phyloP scores from a whole-genome alignment of 805 yeast genomes.

The Brettanomyces anomalus region DNA sequence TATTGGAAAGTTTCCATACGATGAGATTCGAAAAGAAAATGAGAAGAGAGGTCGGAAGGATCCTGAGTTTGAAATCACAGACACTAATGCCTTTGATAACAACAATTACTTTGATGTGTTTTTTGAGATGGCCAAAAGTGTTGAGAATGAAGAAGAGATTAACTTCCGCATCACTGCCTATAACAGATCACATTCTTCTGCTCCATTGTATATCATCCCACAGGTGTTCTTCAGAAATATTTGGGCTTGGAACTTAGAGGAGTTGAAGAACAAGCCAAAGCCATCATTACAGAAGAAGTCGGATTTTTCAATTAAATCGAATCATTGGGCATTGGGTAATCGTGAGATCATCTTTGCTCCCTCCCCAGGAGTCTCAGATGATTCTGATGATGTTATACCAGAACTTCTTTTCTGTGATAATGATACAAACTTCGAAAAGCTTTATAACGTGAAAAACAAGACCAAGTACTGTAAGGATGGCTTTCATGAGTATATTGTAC shows the following conservation, averaged over 20 bases:
- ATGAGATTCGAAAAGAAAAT: conserved; percentile 60
- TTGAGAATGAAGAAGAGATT: conserved; percentile 70
- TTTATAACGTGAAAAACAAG: conserved; percentile 58
- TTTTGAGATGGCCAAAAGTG: conserved; percentile 84
- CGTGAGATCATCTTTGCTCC: conserved; percentile 68
- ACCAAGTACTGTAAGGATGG: conserved; percentile 73
- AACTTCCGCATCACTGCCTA: conserved; percentile 81
- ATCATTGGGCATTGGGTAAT: conserved; percentile 62
- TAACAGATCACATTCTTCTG: conserved; percentile 72
- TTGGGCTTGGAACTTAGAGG: conserved; percentile 82
- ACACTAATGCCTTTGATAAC: conserved; percentile 65
- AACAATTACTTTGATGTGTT: conserved; percentile 79
- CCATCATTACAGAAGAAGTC: conserved; percentile 38
- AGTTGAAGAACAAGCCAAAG: conserved; percentile 28
- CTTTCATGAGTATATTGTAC: conserved; percentile 75
- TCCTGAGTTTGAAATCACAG: conserved; percentile 73
- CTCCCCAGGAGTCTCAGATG: conserved; percentile 63
- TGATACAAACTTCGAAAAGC: conserved; percentile 65
- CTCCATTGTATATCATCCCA: conserved; percentile 84
- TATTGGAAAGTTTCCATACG: conserved; percentile 76
- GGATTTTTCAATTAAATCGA: conserved; percentile 43
- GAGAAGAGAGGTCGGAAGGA: conserved; percentile 57
- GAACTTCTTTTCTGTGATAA: conserved; percentile 77
- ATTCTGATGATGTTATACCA: conserved; percentile 64
- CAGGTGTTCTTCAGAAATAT: conserved; percentile 80